Conservation (phyloP, 2,329 filamentous ascomycete genomes). For the Akanthomyces lecanii region DNA sequence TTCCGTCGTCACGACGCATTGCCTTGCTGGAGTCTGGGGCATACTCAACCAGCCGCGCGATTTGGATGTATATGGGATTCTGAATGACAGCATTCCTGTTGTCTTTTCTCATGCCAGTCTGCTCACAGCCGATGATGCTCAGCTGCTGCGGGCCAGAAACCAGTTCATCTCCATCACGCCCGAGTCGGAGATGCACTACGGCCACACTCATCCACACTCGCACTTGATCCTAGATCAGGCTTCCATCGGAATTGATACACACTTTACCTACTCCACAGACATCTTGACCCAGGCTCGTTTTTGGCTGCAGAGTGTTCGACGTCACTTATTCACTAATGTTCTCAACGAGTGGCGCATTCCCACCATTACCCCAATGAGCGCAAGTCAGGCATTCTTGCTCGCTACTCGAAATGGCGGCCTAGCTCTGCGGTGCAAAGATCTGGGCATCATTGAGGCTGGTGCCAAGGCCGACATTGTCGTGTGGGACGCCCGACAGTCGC, state of each 20-base stretch:
- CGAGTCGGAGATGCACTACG: constrained; percentile 57
- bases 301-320: constrained; percentile 46
- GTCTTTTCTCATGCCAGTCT: constrained; percentile 50
- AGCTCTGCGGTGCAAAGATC: too few relatives aligned
- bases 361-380: too few relatives aligned
- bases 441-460: too few relatives aligned
- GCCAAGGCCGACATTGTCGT: too few relatives aligned
- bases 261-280: constrained; percentile 49
- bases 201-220: constrained; percentile 44
- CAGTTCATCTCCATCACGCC: constrained; percentile 54
- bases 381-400: too few relatives aligned
- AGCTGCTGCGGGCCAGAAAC: constrained; percentile 44
- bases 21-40: constrained; percentile 36
- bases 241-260: constrained; percentile 51
- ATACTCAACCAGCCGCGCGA: background rate
- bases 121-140: constrained; percentile 36
- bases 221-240: constrained; percentile 47
- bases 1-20: constrained; percentile 44
- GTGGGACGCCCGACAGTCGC: too few relatives aligned
- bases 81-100: constrained; percentile 43
- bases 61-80: constrained; percentile 26
- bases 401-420: too few relatives aligned
- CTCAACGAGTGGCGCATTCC: too few relatives aligned
- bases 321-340: constrained; percentile 22
- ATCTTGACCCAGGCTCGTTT: constrained; percentile 46